Evolutionary conservation across 768 basidiomycete species (phyloP).

Genomic region (Pilatotrama ljubarskyi): DNA sequence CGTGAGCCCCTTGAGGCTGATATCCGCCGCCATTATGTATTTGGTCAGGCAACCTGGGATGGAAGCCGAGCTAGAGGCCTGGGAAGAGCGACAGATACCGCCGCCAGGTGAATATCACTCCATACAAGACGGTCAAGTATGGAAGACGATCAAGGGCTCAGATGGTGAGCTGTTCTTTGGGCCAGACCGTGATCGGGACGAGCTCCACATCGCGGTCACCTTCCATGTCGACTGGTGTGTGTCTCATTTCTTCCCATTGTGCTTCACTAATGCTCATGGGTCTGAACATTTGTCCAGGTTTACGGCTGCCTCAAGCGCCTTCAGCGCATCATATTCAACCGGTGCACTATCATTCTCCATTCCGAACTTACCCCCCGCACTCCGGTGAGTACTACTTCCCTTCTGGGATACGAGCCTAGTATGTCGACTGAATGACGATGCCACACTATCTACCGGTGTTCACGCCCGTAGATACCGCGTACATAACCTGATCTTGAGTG

Average conservation of each 20-base stretch:
- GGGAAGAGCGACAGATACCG: neutral
- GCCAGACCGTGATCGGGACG: neutral
- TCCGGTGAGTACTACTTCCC: neutral
- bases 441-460: no score
- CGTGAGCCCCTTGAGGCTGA: no score
- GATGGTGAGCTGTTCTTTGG: neutral
- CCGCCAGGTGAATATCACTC: neutral
- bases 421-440: neutral
- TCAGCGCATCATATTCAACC: neutral
- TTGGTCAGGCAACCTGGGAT: neutral
- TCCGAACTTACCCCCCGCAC: neutral
- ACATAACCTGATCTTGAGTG: neutral
- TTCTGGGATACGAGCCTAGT: neutral
- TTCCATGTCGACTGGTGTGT: conserved; percentile 2
- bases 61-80: neutral
- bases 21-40: neutral
- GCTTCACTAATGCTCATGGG: neutral
- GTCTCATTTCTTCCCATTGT: no score
- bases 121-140: neutral
- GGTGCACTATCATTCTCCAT: neutral
- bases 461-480: no score
- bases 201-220: neutral
- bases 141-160: neutral
- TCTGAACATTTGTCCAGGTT: neutral
- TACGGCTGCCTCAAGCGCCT: neutral